These are phyloP conservation scores for Phytophthora hibernalis DNA, from an alignment of 352 stramenopile genomes.

Conservation along the genomic window DNA sequence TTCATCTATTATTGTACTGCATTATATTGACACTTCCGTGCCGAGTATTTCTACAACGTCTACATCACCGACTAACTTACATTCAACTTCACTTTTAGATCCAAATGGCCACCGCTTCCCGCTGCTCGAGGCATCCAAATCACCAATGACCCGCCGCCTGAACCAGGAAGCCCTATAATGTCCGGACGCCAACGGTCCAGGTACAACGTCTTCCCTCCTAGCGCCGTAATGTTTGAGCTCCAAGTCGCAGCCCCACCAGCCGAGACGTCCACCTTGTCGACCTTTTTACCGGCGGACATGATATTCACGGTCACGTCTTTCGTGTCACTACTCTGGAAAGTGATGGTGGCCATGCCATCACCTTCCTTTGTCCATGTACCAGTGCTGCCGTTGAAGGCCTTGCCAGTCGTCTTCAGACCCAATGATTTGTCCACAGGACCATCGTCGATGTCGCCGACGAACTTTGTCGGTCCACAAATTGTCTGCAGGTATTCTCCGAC, in stretches of 20 bases:
- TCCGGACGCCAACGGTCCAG: slow-evolving; percentile 16
- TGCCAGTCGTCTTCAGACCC: slow-evolving; percentile 27
- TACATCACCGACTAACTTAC: slow-evolving; percentile 5
- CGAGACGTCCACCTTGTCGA: slow-evolving; percentile 9
- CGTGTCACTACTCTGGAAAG: slow-evolving; percentile 11
- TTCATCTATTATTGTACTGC: too few relatives aligned
- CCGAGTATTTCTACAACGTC: neutral
- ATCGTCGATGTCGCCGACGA: slow-evolving; percentile 44
- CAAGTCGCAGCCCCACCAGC: slow-evolving; percentile 3
- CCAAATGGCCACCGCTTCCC: neutral
- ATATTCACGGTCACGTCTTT: slow-evolving; percentile 25
- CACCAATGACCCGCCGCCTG: slow-evolving; percentile 11
- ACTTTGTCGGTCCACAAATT: slow-evolving; percentile 48
- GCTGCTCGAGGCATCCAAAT: slow-evolving; percentile 37
- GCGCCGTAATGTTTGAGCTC: slow-evolving; percentile 3
- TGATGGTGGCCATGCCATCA: neutral
- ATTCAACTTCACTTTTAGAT: slow-evolving; percentile 18
- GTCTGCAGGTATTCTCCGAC: slow-evolving; percentile 46
- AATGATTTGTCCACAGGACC: slow-evolving; percentile 37
- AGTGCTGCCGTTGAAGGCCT: slow-evolving; percentile 12
- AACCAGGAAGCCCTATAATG: slow-evolving; percentile 6
- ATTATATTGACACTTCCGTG: too few relatives aligned
- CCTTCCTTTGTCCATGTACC: slow-evolving; percentile 2
- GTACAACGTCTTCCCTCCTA: slow-evolving; percentile 12
- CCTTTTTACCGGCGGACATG: slow-evolving; percentile 10